phyloP scores from a whole-genome alignment of 306 rosid genomes.

The Carpinus fangiana region DNA sequence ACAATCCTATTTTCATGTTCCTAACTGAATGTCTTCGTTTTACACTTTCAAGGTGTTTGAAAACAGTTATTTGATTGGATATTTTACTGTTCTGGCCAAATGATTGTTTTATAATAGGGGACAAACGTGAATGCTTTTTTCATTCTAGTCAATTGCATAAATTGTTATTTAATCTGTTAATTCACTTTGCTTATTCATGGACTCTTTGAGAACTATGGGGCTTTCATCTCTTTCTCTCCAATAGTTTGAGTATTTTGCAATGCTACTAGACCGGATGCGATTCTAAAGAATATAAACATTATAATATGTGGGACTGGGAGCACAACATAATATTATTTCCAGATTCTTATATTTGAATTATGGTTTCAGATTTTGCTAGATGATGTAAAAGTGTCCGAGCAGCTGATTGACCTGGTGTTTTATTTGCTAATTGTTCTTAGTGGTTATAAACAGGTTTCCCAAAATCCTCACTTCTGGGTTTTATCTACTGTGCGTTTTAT shows the following conservation, averaged over 20 bases:
- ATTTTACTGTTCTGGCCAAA: not conserved
- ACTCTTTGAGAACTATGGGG: not conserved
- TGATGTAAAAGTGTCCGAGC: slow-evolving; percentile 60
- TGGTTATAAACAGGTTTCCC: slow-evolving; percentile 45
- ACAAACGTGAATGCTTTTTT: not conserved
- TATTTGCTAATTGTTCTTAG: slow-evolving; percentile 48
- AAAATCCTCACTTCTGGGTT: slow-evolving; percentile 10
- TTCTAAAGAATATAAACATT: not conserved
- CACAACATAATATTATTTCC: not conserved
- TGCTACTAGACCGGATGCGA: not conserved
- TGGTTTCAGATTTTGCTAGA: slow-evolving; percentile 53
- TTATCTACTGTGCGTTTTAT: slow-evolving; percentile 1
- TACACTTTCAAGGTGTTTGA: not conserved
- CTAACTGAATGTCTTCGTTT: not conserved
- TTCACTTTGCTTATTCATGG: not conserved
- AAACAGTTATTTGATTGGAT: not conserved
- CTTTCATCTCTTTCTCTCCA: not conserved
- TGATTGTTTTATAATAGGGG: not conserved
- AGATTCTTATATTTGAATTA: slow-evolving; percentile 19
- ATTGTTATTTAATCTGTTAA: not conserved
- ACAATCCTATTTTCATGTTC: not conserved
- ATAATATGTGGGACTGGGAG: not conserved
- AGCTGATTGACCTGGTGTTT: slow-evolving; percentile 55
- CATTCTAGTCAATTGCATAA: not conserved
- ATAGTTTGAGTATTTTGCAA: too few species aligned